A percentile compares a stretch with the other conserved stretches of the same genome.
Evolutionary conservation across 1,284 basidiomycete species (phyloP).

Genomic region (Lentinus polychrous): DNA sequence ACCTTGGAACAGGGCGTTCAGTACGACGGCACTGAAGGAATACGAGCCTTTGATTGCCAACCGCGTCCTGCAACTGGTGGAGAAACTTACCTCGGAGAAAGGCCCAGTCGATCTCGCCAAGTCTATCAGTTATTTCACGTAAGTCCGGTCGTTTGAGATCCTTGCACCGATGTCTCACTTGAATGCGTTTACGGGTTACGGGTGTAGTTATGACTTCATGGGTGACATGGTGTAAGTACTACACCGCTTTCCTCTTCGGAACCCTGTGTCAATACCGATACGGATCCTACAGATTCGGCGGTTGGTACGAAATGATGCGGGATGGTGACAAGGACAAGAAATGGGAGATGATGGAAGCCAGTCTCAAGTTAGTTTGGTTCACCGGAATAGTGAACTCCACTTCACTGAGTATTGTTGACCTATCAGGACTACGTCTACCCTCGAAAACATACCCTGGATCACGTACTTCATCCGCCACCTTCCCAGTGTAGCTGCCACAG

Average conservation of each 20-base stretch:
- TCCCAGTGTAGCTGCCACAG: conserved; percentile 13
- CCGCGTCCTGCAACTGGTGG: conserved; percentile 28
- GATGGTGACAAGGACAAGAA: conserved; percentile 14
- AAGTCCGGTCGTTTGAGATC: conserved; percentile 9
- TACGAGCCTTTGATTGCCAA: conserved; percentile 29
- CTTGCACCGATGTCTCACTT: neutral
- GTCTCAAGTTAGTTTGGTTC: conserved; percentile 1
- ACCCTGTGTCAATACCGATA: neutral
- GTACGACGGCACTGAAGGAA: conserved; percentile 28
- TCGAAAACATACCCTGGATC: conserved; percentile 21
- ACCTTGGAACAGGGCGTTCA: conserved; percentile 37
- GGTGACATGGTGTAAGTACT: conserved; percentile 28
- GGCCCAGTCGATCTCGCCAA: conserved; percentile 23
- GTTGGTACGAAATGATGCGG: conserved; percentile 17
- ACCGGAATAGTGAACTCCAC: neutral
- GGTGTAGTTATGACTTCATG: conserved; percentile 33
- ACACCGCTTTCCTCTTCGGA: neutral
- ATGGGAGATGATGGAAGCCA: conserved; percentile 10
- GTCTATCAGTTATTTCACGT: conserved; percentile 31
- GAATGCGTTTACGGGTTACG: neutral
- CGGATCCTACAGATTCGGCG: conserved; percentile 11
- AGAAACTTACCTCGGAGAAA: conserved; percentile 18
- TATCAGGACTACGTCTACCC: conserved; percentile 12
- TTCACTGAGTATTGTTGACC: neutral
- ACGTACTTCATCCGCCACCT: conserved; percentile 15